These are phyloP conservation scores for Petunia secreta DNA, from an alignment of 257 asterid species.

Conservation along the genomic window DNA sequence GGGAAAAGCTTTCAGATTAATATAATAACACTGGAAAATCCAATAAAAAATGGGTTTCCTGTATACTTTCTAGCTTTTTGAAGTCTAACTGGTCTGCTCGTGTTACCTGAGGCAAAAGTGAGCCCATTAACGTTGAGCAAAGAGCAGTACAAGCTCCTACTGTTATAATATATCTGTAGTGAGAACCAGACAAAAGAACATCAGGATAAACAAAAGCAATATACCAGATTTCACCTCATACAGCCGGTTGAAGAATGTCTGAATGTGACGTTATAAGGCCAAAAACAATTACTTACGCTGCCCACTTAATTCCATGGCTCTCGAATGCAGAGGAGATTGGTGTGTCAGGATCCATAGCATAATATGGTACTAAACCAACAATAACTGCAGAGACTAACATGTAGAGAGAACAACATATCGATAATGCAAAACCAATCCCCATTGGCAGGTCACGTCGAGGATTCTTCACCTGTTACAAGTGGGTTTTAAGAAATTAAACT, in stretches of 20 bases:
- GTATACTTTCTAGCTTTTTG: background rate
- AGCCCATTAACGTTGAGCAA: constrained; percentile 93
- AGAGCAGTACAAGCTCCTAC: constrained; percentile 92
- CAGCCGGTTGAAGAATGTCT: constrained; percentile 16
- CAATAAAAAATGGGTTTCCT: background rate
- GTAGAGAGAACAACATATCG: constrained; percentile 77
- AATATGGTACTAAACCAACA: constrained; percentile 93
- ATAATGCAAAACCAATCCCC: constrained; percentile 83
- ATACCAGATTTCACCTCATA: background rate
- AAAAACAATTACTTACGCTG: constrained; percentile 66
- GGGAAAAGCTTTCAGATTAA: background rate
- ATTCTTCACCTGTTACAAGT: constrained; percentile 66
- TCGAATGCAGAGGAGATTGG: constrained; percentile 92
- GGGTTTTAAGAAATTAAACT: background rate
- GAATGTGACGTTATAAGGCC: constrained; percentile 18
- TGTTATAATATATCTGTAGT: constrained; percentile 66
- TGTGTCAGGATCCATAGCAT: constrained; percentile 95
- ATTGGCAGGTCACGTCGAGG: constrained; percentile 95
- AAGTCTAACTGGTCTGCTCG: background rate
- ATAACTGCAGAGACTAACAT: constrained; percentile 96
- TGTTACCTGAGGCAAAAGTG: constrained; percentile 93
- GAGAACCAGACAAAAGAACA: constrained; percentile 21
- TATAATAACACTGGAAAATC: too few species aligned
- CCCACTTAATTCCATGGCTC: constrained; percentile 80
- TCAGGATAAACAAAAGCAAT: background rate